These are phyloP conservation scores for Suhomyces yuchorum DNA, from an alignment of 1,139 yeast genomes.

Conservation along the genomic window DNA sequence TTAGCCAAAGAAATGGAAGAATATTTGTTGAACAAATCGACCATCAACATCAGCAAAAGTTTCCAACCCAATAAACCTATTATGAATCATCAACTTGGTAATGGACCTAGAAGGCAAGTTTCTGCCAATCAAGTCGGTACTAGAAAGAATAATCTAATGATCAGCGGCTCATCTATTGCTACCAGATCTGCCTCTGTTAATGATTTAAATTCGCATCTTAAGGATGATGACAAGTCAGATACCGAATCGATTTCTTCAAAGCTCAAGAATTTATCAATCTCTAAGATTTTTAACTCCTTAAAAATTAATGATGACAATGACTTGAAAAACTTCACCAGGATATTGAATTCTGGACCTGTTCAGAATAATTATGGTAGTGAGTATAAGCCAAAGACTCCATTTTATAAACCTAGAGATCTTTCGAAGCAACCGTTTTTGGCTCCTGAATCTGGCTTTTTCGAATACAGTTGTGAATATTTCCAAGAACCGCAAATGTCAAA, in stretches of 20 bases:
- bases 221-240: conserved; percentile 28
- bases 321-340: conserved; percentile 39
- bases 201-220: conserved; percentile 20
- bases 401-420: conserved; percentile 47
- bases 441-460: conserved; percentile 73
- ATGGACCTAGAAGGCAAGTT: conserved; percentile 30
- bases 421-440: conserved; percentile 54
- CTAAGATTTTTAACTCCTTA: conserved; percentile 46
- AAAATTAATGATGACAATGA: conserved; percentile 46
- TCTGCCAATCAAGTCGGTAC: conserved; percentile 38
- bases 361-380: conserved; percentile 53
- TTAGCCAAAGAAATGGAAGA: conserved; percentile 67
- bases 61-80: conserved; percentile 41
- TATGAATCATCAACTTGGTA: conserved; percentile 30
- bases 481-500: conserved; percentile 95
- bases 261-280: conserved; percentile 42
- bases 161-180: conserved; percentile 33
- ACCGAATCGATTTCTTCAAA: conserved; percentile 41
- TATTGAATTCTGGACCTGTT: conserved; percentile 44
- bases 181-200: conserved; percentile 39
- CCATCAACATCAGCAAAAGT: conserved; percentile 44
- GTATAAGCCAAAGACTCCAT: conserved; percentile 53
- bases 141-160: conserved; percentile 31
- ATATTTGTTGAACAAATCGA: conserved; percentile 55
- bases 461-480: conserved; percentile 87